These are phyloP conservation scores for Tolypocladium endophyticum DNA, from an alignment of 2,329 filamentous ascomycete genomes.

Conservation along the genomic window DNA sequence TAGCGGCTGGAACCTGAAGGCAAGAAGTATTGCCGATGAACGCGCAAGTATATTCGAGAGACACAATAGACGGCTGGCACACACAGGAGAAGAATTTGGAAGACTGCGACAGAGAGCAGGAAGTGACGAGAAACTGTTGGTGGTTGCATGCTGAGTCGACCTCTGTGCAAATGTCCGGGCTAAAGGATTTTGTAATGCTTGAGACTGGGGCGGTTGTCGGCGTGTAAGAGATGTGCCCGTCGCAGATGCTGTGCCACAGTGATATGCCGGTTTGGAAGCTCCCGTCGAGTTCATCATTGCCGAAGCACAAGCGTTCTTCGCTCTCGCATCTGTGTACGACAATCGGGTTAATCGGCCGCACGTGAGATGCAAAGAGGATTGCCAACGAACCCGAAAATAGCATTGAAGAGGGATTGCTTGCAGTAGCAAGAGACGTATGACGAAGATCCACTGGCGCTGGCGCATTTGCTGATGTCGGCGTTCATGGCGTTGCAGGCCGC, in stretches of 20 bases:
- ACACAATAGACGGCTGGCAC: not conserved
- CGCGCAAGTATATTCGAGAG: not conserved
- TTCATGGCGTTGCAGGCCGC: not conserved
- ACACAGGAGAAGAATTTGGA: not conserved
- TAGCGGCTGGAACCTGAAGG: not conserved
- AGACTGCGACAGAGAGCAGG: not conserved
- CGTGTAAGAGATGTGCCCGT: not conserved
- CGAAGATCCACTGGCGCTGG: not conserved
- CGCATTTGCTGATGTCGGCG: not conserved
- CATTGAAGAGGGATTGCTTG: not conserved
- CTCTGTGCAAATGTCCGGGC: not conserved
- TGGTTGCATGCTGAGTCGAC: not conserved
- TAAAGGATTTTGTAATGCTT: not conserved
- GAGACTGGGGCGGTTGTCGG: not conserved
- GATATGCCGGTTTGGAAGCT: not conserved
- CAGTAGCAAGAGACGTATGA: not conserved
- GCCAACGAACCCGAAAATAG: not conserved
- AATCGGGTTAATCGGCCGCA: not conserved
- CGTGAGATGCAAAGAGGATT: not conserved
- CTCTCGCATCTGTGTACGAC: not conserved
- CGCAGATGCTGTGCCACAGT: not conserved
- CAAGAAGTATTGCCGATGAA: not conserved
- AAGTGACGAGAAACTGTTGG: not conserved
- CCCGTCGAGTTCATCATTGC: not conserved
- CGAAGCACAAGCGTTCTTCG: not conserved